phyloP scores from a whole-genome alignment of 2,329 filamentous ascomycete species.

The Leptosphaerulina australis region DNA sequence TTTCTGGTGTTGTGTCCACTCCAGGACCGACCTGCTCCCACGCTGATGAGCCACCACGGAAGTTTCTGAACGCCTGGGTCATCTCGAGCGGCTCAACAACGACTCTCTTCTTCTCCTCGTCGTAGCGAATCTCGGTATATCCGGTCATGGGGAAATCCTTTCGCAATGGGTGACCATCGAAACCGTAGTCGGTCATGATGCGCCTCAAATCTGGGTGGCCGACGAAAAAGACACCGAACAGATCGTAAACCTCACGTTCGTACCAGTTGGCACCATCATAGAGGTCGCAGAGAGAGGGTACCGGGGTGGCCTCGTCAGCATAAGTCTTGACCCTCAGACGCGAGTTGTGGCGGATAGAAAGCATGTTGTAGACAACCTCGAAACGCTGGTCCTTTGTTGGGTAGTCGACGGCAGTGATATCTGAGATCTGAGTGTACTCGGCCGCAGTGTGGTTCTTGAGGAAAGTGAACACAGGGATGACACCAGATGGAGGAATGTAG shows the following conservation, averaged over 20 bases:
- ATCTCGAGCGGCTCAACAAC: slow-evolving; percentile 97
- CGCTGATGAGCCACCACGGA: slow-evolving; percentile 75
- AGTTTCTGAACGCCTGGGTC: slow-evolving; percentile 98
- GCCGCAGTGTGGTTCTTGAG: slow-evolving; percentile 97
- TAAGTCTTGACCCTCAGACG: slow-evolving; percentile 99
- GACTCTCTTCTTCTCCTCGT: slow-evolving; percentile 99
- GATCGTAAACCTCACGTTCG: slow-evolving; percentile 95
- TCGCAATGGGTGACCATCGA: slow-evolving; percentile 94
- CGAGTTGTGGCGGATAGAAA: slow-evolving; percentile 94
- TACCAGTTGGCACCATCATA: slow-evolving; percentile 99
- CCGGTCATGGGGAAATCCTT: slow-evolving; percentile 98
- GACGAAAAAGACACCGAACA: slow-evolving; percentile 96
- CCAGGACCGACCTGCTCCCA: slow-evolving; percentile 76
- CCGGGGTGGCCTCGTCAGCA: slow-evolving; percentile 91
- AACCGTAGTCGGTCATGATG: slow-evolving; percentile 99
- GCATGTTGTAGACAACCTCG: slow-evolving; percentile 96
- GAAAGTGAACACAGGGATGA: slow-evolving; percentile 91
- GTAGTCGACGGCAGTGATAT: slow-evolving; percentile 94
- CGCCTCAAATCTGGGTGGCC: slow-evolving; percentile 93
- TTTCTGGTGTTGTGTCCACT: slow-evolving; percentile 76
- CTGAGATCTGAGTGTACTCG: slow-evolving; percentile 92
- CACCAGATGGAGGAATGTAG: slow-evolving; percentile 85
- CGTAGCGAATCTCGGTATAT: slow-evolving; percentile 97
- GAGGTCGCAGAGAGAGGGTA: slow-evolving; percentile 83
- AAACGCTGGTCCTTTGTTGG: slow-evolving; percentile 95